phyloP scores from a whole-genome alignment of 495 filamentous ascomycete species.

The Aspergillus indologenus region DNA sequence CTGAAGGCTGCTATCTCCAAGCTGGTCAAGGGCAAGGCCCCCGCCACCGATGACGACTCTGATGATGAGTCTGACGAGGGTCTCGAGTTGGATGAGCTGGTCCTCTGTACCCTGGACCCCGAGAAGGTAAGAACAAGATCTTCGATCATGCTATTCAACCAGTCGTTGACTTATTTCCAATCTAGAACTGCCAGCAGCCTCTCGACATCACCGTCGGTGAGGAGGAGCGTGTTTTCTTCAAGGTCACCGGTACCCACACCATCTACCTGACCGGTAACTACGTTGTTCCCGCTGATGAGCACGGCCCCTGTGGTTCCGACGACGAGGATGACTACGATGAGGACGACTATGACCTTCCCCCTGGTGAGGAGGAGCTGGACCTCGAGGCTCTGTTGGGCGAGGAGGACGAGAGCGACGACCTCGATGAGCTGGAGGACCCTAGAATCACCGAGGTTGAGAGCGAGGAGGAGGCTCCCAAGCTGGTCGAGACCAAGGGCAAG shows the following conservation, averaged over 20 bases:
- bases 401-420: constrained; percentile 78
- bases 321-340: constrained; percentile 60
- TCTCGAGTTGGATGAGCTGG: constrained; percentile 75
- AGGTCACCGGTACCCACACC: constrained; percentile 82
- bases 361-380: constrained; percentile 65
- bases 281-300: constrained; percentile 60
- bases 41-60: constrained; percentile 65
- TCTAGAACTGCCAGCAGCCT: constrained; percentile 88
- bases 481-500: constrained; percentile 71
- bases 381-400: constrained; percentile 52
- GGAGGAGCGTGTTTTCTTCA: constrained; percentile 86
- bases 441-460: constrained; percentile 81
- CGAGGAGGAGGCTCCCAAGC: constrained; percentile 80
- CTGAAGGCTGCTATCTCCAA: constrained; percentile 62
- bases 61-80: constrained; percentile 63
- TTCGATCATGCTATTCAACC: neutral
- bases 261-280: constrained; percentile 96
- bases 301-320: constrained; percentile 16
- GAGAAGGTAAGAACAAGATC: constrained; percentile 55
- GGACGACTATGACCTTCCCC: constrained; percentile 78
- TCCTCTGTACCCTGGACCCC: constrained; percentile 91
- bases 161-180: constrained; percentile 4
- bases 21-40: constrained; percentile 76
- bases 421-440: constrained; percentile 74
- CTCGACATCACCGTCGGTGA: constrained; percentile 86